Evolutionary conservation across 2,329 filamentous ascomycete species (phyloP).

Genomic region (Penicillium sp.): DNA sequence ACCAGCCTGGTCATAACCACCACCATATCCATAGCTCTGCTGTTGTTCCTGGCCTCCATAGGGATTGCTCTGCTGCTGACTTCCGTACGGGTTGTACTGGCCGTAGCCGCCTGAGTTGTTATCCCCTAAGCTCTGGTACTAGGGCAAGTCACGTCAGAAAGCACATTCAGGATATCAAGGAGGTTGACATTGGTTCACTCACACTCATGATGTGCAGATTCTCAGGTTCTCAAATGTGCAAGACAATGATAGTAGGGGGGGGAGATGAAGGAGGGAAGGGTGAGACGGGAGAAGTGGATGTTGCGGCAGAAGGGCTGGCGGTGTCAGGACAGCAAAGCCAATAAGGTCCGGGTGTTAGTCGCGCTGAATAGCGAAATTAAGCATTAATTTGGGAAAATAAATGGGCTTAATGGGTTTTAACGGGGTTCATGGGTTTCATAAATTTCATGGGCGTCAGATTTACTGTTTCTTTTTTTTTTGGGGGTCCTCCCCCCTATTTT

Average conservation of each 20-base stretch:
- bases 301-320: conserved; percentile 21
- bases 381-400: conserved; percentile 1
- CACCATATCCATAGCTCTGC: conserved; percentile 26
- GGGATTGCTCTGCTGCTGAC: conserved; percentile 30
- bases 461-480: neutral
- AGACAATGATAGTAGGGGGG: neutral
- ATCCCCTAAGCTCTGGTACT: conserved; percentile 34
- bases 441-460: neutral
- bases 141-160: conserved; percentile 16
- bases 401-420: neutral
- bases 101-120: conserved; percentile 47
- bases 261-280: conserved; percentile 19
- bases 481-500: neutral
- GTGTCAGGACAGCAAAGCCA: conserved; percentile 14
- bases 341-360: conserved; percentile 10
- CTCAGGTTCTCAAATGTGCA: neutral
- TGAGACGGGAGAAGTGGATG: conserved; percentile 27
- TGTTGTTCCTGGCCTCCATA: conserved; percentile 32
- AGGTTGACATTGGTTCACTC: conserved; percentile 38
- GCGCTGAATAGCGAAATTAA: conserved; percentile 3
- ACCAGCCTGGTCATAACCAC: conserved; percentile 31
- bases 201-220: conserved; percentile 49
- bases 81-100: conserved; percentile 57
- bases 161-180: neutral
- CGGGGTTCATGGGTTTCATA: neutral